These are phyloP conservation scores for Fusarium staphyleae DNA, from an alignment of 2,329 filamentous ascomycete species.

Conservation along the genomic window DNA sequence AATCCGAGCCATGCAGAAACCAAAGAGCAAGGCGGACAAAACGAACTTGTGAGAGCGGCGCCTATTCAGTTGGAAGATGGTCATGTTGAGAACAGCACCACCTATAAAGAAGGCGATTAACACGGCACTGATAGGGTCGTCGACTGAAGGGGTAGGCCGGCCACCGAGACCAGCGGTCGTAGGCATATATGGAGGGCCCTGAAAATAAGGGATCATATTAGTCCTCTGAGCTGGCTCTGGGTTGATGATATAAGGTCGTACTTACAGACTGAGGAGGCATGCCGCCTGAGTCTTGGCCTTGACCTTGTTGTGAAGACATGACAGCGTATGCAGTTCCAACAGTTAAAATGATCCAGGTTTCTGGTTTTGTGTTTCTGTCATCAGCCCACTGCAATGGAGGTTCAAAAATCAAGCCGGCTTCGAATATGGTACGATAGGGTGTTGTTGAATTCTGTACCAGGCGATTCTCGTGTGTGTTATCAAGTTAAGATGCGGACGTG, in stretches of 20 bases:
- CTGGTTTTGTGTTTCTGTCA: neutral
- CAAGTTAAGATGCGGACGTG: neutral
- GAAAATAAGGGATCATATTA: conserved; percentile 3
- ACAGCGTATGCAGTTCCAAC: neutral
- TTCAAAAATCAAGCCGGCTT: neutral
- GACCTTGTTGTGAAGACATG: conserved; percentile 29
- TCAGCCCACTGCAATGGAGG: neutral
- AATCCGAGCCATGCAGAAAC: conserved; percentile 64
- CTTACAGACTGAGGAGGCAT: conserved; percentile 27
- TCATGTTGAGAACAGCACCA: conserved; percentile 64
- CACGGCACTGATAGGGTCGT: conserved; percentile 70
- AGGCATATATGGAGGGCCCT: conserved; percentile 51
- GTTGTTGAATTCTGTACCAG: neutral
- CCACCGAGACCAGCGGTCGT: conserved; percentile 62
- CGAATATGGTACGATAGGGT: neutral
- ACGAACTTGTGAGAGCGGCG: conserved; percentile 64
- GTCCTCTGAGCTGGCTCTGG: neutral
- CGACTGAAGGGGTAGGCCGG: conserved; percentile 61
- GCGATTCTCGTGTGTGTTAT: neutral
- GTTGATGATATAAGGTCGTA: neutral
- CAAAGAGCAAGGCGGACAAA: conserved; percentile 64
- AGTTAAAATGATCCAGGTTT: neutral
- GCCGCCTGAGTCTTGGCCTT: conserved; percentile 4
- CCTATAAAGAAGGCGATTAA: conserved; percentile 65
- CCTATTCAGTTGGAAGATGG: conserved; percentile 60